Evolutionary conservation across 306 rosid species (phyloP).

Genomic region (Betula pendula): DNA sequence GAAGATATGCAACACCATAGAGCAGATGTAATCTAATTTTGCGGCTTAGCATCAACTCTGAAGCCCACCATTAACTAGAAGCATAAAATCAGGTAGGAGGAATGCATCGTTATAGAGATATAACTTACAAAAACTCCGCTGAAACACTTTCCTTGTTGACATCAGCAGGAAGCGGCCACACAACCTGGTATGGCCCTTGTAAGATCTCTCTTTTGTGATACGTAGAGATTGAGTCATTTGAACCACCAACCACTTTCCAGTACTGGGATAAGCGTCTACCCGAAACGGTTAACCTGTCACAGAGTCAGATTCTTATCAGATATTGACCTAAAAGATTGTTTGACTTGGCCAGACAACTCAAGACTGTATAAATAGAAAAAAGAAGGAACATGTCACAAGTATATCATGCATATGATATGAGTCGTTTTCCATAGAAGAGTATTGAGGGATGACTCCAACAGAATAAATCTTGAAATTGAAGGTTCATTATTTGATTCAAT

Average conservation of each 20-base stretch:
- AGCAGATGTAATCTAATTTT: background rate
- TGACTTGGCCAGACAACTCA: background rate
- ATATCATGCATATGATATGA: background rate
- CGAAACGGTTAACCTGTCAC: constrained; percentile 54
- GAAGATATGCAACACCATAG: background rate
- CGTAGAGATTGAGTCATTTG: constrained; percentile 48
- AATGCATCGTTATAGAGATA: constrained; percentile 3
- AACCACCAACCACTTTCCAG: constrained; percentile 31
- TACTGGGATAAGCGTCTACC: constrained; percentile 50
- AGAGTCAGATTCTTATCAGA: constrained; percentile 9
- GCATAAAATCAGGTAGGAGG: background rate
- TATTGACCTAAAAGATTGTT: background rate
- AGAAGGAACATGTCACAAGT: background rate
- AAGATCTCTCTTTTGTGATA: constrained; percentile 69
- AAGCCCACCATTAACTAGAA: constrained; percentile 3
- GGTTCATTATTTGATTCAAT: background rate
- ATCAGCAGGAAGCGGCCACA: constrained; percentile 65
- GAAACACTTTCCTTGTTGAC: constrained; percentile 66
- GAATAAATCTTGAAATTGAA: background rate
- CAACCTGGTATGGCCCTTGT: constrained; percentile 67
- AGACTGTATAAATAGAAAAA: background rate
- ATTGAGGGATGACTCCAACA: background rate
- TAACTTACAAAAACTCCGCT: constrained; percentile 74
- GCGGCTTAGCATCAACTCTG: background rate
- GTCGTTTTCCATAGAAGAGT: background rate